Evolutionary conservation across 176 grass and related monocot genomes (phyloP).

Genomic region (Rhynchospora breviuscula): DNA sequence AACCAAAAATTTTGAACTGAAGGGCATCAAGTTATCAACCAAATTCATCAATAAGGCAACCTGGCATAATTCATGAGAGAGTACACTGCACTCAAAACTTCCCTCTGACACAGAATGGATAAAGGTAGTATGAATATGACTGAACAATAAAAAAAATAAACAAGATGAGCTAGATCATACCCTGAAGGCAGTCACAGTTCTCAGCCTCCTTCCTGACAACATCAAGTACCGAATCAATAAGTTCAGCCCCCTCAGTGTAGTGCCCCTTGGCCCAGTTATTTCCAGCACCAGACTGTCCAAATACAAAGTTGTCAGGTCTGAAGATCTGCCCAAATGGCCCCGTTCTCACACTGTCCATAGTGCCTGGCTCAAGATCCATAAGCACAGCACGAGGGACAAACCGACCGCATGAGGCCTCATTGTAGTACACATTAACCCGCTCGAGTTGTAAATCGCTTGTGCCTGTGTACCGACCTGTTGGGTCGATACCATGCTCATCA

Average conservation of each 20-base stretch:
- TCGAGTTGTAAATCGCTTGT: slow-evolving; percentile 59
- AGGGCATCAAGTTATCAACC: neutral
- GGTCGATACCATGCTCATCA: slow-evolving; percentile 67
- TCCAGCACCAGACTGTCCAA: slow-evolving; percentile 66
- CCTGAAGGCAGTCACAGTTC: slow-evolving; percentile 82
- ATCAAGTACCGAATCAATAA: slow-evolving; percentile 63
- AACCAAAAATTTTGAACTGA: neutral
- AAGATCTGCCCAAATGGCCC: slow-evolving; percentile 70
- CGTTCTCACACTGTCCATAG: slow-evolving; percentile 69
- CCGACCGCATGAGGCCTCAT: slow-evolving; percentile 58
- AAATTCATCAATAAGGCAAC: neutral
- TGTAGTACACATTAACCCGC: slow-evolving; percentile 81
- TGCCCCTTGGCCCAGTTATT: slow-evolving; percentile 87
- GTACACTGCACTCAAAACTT: neutral
- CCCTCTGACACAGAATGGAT: neutral
- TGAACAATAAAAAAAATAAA: neutral
- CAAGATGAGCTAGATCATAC: slow-evolving; percentile 21
- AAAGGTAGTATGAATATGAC: neutral
- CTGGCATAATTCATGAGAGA: neutral
- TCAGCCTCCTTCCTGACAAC: slow-evolving; percentile 84
- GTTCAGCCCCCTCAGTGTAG: slow-evolving; percentile 72
- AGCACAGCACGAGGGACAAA: slow-evolving; percentile 68
- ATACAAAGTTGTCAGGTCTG: slow-evolving; percentile 72
- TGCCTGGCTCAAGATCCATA: slow-evolving; percentile 80
- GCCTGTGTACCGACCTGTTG: slow-evolving; percentile 37